Conservation (phyloP, 805 yeast species). For the Cyberlindnera japonica region DNA sequence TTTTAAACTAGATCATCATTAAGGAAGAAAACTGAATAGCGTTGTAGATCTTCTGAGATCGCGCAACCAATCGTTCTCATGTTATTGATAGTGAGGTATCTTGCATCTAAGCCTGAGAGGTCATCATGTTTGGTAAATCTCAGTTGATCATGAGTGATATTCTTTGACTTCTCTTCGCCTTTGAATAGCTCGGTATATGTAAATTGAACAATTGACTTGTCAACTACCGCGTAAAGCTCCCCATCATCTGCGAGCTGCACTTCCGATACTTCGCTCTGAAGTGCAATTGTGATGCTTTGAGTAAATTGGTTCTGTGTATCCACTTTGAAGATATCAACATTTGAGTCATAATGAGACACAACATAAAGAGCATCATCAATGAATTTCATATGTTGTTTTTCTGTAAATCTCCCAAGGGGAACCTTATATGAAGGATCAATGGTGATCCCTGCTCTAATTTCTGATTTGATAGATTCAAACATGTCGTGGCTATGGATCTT, state of each 20-base stretch:
- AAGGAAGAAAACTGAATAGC: constrained; percentile 11
- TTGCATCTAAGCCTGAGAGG: constrained; percentile 20
- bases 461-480: constrained; percentile 16
- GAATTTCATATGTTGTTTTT: constrained; percentile 16
- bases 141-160: neutral
- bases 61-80: constrained; percentile 33
- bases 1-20: constrained; percentile 4
- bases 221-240: constrained; percentile 10
- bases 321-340: constrained; percentile 17
- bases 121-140: constrained; percentile 1
- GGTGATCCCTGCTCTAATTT: constrained; percentile 7
- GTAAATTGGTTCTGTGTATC: neutral
- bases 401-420: constrained; percentile 18
- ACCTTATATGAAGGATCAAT: constrained; percentile 3
- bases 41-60: constrained; percentile 34
- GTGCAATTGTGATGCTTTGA: neutral
- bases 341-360: constrained; percentile 7
- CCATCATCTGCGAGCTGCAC: constrained; percentile 13
- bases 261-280: constrained; percentile 11
- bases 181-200: neutral
- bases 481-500: constrained; percentile 23
- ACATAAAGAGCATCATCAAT: constrained; percentile 11
- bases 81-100: constrained; percentile 30
- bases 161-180: neutral
- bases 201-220: neutral